Evolutionary conservation across 2,329 filamentous ascomycete genomes (phyloP).

Genomic region (Stemphylium lycopersici): DNA sequence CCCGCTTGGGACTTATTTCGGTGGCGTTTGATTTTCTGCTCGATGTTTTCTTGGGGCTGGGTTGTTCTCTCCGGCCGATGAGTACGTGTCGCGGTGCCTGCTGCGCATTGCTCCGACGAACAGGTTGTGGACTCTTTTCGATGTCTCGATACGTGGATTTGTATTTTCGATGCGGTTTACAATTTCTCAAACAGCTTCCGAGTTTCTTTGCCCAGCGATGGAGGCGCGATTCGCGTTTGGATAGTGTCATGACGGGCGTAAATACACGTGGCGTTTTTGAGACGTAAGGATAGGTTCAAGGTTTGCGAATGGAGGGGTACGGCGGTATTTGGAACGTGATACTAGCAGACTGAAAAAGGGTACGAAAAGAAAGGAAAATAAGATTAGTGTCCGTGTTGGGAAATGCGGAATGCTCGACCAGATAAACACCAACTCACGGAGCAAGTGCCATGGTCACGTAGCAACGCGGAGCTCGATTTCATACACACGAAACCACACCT

Average conservation of each 20-base stretch:
- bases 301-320: background rate
- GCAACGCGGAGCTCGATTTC: background rate
- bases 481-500: background rate
- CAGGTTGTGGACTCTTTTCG: background rate
- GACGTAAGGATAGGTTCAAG: background rate
- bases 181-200: conserved; percentile 5
- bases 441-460: background rate
- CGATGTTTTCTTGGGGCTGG: background rate
- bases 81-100: background rate
- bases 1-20: background rate
- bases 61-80: background rate
- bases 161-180: conserved; percentile 6
- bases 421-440: background rate
- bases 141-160: conserved; percentile 4
- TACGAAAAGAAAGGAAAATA: background rate
- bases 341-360: background rate
- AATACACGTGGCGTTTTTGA: background rate
- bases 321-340: background rate
- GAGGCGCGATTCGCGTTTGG: conserved; percentile 8
- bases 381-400: background rate
- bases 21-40: background rate
- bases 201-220: conserved; percentile 10
- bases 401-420: background rate
- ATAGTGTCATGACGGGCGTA: background rate
- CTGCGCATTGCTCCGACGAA: background rate